Base-by-base conservation (phyloP, 305 asterid species). In the Solanum hybrid region DNA sequence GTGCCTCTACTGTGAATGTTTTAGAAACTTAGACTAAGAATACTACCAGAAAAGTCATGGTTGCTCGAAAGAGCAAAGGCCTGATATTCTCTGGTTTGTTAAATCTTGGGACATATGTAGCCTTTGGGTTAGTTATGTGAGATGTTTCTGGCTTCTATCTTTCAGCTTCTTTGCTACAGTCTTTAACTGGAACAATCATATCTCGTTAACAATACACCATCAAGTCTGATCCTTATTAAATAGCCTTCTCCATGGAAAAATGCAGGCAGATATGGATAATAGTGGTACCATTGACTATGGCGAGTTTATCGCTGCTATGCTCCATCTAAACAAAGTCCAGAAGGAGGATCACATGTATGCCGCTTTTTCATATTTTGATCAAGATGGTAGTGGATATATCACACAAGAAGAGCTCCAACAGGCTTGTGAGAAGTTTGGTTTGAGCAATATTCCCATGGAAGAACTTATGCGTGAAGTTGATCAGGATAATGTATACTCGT, bases 241-340 rank as follows among this genome's bases (percentile, higher is more conserved):
- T 36, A 31, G 26, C 42, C 26, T 73, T 73, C 79, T 17, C 34
- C 22, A 27, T 75, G 85, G 37, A 71, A 88, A 14, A 42, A 79
- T 93, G 90, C 95, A 96, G 99, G 98, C 98, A 13, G 99, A 96
- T 91, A 94, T 96, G 79, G 99, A 96, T 89, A 96, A 96, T 69
- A 95, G 98, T 75, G 99, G 99, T 26, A 94, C 98, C 82, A 96
- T 96, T 79, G 99, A 96, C 92, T 96, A 96, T 42, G 94, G 95
- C 7, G 99, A 96, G 91, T 96, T 96, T 87, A 95, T 95, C 14
- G 97, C 99, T 60, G 99, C 99, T 86, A 96, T 95, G 96, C 94
- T 96, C 79, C 95, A 96, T 91, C 89, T 95, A 40, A 95, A 96
- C 95, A 95, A 96, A 94, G 92, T 95, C 87, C 95, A 96, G 90